Conservation (phyloP, 305 asterid species). For the Rubia peregrina region DNA sequence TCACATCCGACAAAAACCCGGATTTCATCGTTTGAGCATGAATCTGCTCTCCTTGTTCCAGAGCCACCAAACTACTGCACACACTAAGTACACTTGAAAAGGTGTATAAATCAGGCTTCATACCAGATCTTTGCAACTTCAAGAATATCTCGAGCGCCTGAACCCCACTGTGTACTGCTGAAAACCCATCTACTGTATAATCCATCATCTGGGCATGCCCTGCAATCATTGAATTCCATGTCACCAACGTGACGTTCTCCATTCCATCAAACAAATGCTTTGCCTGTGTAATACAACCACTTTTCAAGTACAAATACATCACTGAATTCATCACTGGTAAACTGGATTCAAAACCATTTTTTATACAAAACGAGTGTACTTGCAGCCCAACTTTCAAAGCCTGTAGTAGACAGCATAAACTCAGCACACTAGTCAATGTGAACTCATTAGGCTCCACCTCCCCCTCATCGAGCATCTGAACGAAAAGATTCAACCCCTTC, state of each 20-base stretch:
- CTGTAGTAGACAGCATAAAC: constrained; percentile 67
- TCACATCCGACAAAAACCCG: constrained; percentile 63
- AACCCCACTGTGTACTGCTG: constrained; percentile 48
- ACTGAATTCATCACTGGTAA: constrained; percentile 45
- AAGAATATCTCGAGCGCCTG: constrained; percentile 68
- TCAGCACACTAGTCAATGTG: constrained; percentile 60
- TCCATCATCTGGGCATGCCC: constrained; percentile 68
- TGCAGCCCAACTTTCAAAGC: constrained; percentile 56
- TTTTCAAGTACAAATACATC: constrained; percentile 79
- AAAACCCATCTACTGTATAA: constrained; percentile 38
- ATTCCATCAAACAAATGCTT: constrained; percentile 65
- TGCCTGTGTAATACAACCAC: constrained; percentile 52
- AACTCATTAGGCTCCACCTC: constrained; percentile 64
- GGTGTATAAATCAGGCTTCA: constrained; percentile 73
- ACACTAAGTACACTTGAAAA: constrained; percentile 59
- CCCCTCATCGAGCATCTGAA: constrained; percentile 53
- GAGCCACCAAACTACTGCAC: constrained; percentile 64
- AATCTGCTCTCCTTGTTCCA: constrained; percentile 87
- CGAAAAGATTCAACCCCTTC: constrained; percentile 57
- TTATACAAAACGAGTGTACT: constrained; percentile 60
- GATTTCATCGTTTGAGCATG: constrained; percentile 76
- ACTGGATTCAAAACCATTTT: constrained; percentile 54
- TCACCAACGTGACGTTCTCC: constrained; percentile 46
- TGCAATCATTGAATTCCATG: constrained; percentile 95
- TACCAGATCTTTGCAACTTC: constrained; percentile 47